A percentile compares a stretch with the other conserved stretches of the same genome.
Evolutionary conservation across 2,329 filamentous ascomycete species (phyloP).

Genomic region (Cercospora berteroae): DNA sequence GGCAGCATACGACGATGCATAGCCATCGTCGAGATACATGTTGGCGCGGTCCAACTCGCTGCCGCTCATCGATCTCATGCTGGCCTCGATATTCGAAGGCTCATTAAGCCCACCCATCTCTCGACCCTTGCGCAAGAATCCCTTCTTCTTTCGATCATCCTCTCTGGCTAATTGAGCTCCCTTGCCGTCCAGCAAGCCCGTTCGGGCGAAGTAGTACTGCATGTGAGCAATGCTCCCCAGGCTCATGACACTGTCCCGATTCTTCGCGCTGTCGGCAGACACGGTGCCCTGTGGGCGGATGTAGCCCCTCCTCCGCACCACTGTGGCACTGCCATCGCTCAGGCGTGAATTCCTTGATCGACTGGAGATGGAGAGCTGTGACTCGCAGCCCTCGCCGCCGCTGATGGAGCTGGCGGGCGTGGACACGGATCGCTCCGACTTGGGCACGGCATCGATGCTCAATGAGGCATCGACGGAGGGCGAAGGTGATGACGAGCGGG

Average conservation of each 20-base stretch:
- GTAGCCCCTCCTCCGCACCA: conserved; percentile 69
- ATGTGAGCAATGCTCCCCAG: conserved; percentile 94
- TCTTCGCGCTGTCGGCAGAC: conserved; percentile 86
- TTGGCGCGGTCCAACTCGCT: conserved; percentile 28
- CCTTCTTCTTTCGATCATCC: conserved; percentile 34
- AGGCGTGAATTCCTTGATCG: conserved; percentile 53
- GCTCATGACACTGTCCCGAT: conserved; percentile 92
- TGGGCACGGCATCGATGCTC: conserved; percentile 59
- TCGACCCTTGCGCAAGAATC: conserved; percentile 25
- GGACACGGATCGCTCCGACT: conserved; percentile 63
- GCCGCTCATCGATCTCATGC: conserved; percentile 14
- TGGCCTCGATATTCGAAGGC: conserved; percentile 9
- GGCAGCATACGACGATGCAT: conserved; percentile 28
- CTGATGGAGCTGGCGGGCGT: conserved; percentile 52
- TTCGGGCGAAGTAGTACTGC: conserved; percentile 97
- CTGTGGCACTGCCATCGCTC: conserved; percentile 44
- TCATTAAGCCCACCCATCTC: conserved; percentile 15
- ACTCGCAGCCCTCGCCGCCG: conserved; percentile 45
- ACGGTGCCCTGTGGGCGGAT: conserved; percentile 82
- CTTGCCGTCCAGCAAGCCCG: conserved; percentile 88
- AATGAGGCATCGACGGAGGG: conserved; percentile 62
- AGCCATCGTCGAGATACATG: conserved; percentile 30
- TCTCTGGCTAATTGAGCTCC: conserved; percentile 72
- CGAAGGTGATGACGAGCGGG: conserved; percentile 61
- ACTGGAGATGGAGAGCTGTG: conserved; percentile 40